Evolutionary conservation across 306 rosid species (phyloP).

Genomic region (Malus asiatica): DNA sequence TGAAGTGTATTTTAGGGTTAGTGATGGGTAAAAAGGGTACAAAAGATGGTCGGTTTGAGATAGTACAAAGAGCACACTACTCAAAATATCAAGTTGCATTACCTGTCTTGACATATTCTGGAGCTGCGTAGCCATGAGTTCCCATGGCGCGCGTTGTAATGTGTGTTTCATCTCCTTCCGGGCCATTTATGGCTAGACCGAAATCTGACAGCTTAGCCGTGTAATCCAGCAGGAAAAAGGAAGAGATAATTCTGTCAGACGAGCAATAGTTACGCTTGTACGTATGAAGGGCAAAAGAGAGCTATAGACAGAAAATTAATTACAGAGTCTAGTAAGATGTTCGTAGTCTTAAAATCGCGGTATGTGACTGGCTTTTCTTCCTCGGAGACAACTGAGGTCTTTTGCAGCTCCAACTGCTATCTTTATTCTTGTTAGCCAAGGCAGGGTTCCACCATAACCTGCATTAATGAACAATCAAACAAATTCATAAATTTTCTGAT

Average conservation of each 20-base stretch:
- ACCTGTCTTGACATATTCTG: conserved; percentile 85
- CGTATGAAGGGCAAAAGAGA: neutral
- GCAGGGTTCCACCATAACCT: conserved; percentile 73
- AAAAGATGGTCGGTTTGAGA: too few relatives aligned
- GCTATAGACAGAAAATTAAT: neutral
- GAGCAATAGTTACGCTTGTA: neutral
- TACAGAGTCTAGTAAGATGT: conserved; percentile 70
- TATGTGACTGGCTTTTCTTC: conserved; percentile 76
- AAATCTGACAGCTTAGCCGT: conserved; percentile 84
- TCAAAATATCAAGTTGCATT: conserved; percentile 1
- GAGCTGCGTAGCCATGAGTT: conserved; percentile 90
- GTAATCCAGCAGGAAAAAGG: conserved; percentile 43
- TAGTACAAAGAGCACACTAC: too few relatives aligned
- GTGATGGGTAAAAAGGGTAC: too few relatives aligned
- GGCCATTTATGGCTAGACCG: conserved; percentile 82
- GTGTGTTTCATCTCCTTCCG: conserved; percentile 61
- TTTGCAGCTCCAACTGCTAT: conserved; percentile 87
- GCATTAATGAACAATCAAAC: conserved; percentile 16
- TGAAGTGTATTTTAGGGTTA: too few relatives aligned
- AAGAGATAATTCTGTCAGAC: neutral
- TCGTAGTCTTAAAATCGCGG: conserved; percentile 84
- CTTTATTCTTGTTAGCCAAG: conserved; percentile 83
- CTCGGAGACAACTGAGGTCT: conserved; percentile 82
- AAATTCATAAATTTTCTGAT: neutral
- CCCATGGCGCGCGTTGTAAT: conserved; percentile 72